Conservation (phyloP, 495 filamentous ascomycete genomes). For the Cairneyella variabilis region DNA sequence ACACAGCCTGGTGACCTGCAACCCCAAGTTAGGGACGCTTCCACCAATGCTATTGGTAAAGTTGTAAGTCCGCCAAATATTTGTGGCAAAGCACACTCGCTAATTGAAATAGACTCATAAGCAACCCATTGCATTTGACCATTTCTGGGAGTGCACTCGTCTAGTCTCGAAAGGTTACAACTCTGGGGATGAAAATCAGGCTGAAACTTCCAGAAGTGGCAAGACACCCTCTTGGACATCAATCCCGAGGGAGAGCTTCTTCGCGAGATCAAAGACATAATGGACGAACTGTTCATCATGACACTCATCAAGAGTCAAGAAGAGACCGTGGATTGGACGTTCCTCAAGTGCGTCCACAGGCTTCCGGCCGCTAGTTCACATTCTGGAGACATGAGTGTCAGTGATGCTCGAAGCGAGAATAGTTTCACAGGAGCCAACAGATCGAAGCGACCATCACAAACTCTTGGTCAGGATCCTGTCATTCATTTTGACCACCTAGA, state of each 20-base stretch:
- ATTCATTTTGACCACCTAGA: constrained; percentile 5
- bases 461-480: not conserved
- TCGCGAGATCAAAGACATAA: constrained; percentile 65
- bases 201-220: constrained; percentile 23
- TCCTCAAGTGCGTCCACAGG: constrained; percentile 49
- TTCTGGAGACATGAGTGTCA: not conserved
- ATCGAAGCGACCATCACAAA: not conserved
- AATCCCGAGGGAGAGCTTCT: constrained; percentile 61
- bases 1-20: constrained; percentile 53
- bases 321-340: constrained; percentile 51
- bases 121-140: constrained; percentile 30
- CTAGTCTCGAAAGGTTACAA: constrained; percentile 32
- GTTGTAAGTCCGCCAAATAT: constrained; percentile 22
- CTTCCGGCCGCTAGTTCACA: not conserved
- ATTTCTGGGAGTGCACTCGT: constrained; percentile 25
- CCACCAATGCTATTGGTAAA: constrained; percentile 58
- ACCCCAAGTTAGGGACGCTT: constrained; percentile 66
- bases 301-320: constrained; percentile 54
- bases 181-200: constrained; percentile 28
- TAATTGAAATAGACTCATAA: constrained; percentile 23
- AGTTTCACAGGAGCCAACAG: not conserved
- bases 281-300: constrained; percentile 72
- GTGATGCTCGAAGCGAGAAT: not conserved
- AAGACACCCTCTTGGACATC: constrained; percentile 60
- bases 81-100: not conserved